Evolutionary conservation across 106 monocot species (phyloP).

Genomic region (Acorus calamus): DNA sequence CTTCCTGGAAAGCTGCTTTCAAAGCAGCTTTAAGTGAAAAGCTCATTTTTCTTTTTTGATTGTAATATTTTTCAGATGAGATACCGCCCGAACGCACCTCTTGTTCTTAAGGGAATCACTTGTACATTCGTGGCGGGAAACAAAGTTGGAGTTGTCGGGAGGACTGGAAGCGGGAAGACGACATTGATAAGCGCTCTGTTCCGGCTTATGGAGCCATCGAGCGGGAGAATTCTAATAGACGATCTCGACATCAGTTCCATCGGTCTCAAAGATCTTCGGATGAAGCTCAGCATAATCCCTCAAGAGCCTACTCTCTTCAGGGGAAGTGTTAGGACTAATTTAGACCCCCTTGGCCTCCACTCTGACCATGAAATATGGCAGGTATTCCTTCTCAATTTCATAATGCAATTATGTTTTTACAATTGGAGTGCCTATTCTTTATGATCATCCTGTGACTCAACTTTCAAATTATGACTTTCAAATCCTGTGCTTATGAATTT

Average conservation of each 20-base stretch:
- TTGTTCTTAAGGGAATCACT: conserved; percentile 65
- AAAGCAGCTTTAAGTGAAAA: background rate
- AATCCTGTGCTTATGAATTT: too few relatives aligned
- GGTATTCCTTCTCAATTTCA: conserved; percentile 14
- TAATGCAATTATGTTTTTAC: too few relatives aligned
- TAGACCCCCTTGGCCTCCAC: conserved; percentile 57
- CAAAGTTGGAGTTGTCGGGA: conserved; percentile 61
- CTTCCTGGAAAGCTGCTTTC: background rate
- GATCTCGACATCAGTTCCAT: conserved; percentile 48
- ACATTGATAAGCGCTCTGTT: conserved; percentile 68
- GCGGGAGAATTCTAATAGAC: conserved; percentile 57
- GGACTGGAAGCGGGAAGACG: conserved; percentile 75
- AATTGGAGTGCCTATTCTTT: too few relatives aligned
- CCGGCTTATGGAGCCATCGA: conserved; percentile 46
- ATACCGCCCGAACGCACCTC: conserved; percentile 33
- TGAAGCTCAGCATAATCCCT: conserved; percentile 73
- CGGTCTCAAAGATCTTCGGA: conserved; percentile 57
- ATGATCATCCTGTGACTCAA: too few relatives aligned
- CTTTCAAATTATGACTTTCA: too few relatives aligned
- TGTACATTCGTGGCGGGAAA: conserved; percentile 52
- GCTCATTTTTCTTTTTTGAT: background rate
- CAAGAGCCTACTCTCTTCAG: conserved; percentile 73
- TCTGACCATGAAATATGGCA: conserved; percentile 70
- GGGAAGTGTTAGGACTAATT: conserved; percentile 55
- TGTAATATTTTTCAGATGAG: conserved; percentile 29